Conservation (phyloP, 208 protist genomes). For the Leishmania gerbilli region DNA sequence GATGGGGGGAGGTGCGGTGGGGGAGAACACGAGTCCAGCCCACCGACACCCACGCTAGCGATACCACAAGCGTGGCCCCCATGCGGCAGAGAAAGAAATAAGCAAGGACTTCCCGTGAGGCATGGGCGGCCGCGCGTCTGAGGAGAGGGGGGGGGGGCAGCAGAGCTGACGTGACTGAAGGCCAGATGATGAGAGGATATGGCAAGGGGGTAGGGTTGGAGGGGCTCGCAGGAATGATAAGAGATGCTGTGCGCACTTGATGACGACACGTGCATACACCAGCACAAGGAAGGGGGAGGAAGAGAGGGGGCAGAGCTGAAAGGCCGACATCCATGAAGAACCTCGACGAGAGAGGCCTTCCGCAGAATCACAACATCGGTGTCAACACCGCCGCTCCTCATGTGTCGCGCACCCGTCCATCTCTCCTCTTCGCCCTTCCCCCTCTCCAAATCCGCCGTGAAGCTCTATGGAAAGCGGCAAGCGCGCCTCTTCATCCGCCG, state of each 20-base stretch:
- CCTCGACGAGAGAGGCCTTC: not conserved
- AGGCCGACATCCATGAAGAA: not conserved
- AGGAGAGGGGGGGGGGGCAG: not conserved
- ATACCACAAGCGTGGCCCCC: not conserved
- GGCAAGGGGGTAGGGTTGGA: no score
- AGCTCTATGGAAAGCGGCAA: not conserved
- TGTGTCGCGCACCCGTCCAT: not conserved
- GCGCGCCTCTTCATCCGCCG: not conserved
- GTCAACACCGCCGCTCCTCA: not conserved
- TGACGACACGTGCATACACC: not conserved
- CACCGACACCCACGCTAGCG: not conserved
- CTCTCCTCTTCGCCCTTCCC: not conserved
- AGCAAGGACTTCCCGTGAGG: not conserved
- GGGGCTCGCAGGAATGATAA: not conserved
- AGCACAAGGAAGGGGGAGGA: not conserved
- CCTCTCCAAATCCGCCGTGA: not conserved
- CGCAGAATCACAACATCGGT: not conserved
- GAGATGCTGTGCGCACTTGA: not conserved
- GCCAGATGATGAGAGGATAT: not conserved
- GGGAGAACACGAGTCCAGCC: not conserved
- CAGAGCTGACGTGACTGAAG: not conserved
- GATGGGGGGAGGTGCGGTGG: not conserved
- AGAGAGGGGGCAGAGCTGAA: not conserved
- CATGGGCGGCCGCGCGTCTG: not conserved
- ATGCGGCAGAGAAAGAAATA: not conserved